Evolutionary conservation across 2,329 filamentous ascomycete species (phyloP), one percentile per base, ranked within the genome.

Genomic region (Leptographium wingfieldii): DNA sequence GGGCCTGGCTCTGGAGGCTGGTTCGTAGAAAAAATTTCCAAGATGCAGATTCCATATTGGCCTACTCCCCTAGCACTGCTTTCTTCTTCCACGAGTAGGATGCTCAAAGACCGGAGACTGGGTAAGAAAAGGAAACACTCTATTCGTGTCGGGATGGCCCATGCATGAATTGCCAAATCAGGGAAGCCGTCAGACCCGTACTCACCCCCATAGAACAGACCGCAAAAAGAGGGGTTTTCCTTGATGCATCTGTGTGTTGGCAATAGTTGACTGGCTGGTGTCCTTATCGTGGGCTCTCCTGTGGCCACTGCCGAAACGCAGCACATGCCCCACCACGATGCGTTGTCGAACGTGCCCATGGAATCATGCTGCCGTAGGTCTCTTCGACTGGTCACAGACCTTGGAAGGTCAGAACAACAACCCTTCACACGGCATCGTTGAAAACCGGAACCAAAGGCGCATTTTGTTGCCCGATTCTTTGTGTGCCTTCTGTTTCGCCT

Each of bases 161-260:
- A 29, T 43, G 40, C 22, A 56, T 46, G 35, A 38, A 55, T 22
- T 38, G 16, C 53, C 53, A 38, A 40, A 40, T 55, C 33, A 14
- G 33, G 53, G 53, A 55, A 55, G 53, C 54, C 54, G 54, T 56
- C 35, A 3, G 6, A 56, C 54, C 31, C 29, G 33, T 35, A 5
- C 16, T 25, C n/a, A 3, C 29, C 5, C 29, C 5, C 16, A 19
- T 35, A 7, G 31, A 22, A 54, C 33, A 22, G 14, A 31, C 31
- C 12, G 31, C 3, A 11, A 56, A 7, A 31, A 48, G 22, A 56
- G 55, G 55, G 55, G 43, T n/a, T 56, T 25, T 31, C 27, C 40
- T n/a, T 19, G 33, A 31, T 56, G 56, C 56, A 57, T 3, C 3
- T 48, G 1, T 61, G 57, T 54, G 60, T 56, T 63, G 61, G 61